These are phyloP conservation scores for Encephalitozoon romaleae DNA, from an alignment of 371 early-diverging fungal species.

Conservation along the genomic window DNA sequence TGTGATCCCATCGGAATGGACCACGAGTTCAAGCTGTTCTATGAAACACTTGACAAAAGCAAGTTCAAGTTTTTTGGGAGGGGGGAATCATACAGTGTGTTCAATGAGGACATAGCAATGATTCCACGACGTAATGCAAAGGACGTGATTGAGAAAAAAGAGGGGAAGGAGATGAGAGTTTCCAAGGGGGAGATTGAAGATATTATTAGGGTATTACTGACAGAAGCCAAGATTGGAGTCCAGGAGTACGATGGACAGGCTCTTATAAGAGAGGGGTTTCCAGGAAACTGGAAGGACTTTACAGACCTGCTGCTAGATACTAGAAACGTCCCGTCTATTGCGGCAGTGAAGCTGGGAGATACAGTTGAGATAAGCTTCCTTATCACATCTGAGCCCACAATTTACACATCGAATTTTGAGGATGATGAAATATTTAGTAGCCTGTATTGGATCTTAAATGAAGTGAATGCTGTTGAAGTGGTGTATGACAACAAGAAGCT, in stretches of 20 bases:
- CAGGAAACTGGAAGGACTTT: constrained; percentile 58
- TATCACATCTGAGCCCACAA: constrained; percentile 19
- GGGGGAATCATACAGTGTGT: constrained; percentile 23
- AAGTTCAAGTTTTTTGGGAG: constrained; percentile 41
- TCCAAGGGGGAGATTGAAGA: constrained; percentile 11
- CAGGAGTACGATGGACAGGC: constrained; percentile 54
- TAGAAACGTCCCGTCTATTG: constrained; percentile 32
- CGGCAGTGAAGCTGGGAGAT: constrained; percentile 25
- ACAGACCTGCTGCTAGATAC: constrained; percentile 48
- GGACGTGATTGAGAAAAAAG: background rate
- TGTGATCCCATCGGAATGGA: background rate
- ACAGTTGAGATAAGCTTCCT: constrained; percentile 22
- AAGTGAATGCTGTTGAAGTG: constrained; percentile 55
- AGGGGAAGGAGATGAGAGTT: constrained; percentile 6
- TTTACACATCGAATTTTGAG: constrained; percentile 27
- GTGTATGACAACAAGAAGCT: constrained; percentile 42
- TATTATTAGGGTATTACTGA: constrained; percentile 26
- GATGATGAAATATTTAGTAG: constrained; percentile 60
- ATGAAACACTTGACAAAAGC: constrained; percentile 1
- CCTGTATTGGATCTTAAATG: constrained; percentile 42
- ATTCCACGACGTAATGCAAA: background rate
- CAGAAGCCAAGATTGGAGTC: constrained; percentile 22
- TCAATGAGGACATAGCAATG: constrained; percentile 16
- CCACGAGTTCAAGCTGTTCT: constrained; percentile 21
- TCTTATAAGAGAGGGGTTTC: constrained; percentile 46